A percentile compares a stretch with the other conserved stretches of the same genome.
These are phyloP conservation scores for Cornus florida DNA, from an alignment of 148 eudicot species.

Conservation along the genomic window DNA sequence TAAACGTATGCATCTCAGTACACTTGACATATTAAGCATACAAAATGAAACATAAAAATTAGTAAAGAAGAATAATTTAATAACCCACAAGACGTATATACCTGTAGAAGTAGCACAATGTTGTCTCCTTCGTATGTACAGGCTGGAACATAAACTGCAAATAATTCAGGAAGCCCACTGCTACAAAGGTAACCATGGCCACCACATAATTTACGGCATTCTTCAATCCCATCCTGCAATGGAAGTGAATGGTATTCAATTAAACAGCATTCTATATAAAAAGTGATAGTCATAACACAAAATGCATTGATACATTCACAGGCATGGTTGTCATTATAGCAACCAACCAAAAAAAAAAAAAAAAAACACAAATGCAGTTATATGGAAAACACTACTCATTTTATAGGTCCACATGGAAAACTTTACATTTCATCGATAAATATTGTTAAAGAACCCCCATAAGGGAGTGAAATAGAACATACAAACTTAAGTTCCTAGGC, in stretches of 20 bases:
- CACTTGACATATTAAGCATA: background rate
- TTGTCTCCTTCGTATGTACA: conserved; percentile 99
- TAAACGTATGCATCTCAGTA: background rate
- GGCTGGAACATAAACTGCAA: conserved; percentile 88
- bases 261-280: background rate
- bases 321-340: no score
- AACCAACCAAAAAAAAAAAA: no score
- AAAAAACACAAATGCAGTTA: no score
- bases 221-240: conserved; percentile 89
- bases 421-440: no score
- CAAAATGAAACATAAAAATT: background rate
- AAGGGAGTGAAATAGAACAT: no score
- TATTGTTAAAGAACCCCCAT: no score
- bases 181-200: conserved; percentile 96
- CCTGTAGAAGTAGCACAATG: conserved; percentile 81
- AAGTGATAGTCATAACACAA: background rate
- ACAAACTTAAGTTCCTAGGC: no score
- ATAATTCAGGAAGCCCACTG: conserved; percentile 96
- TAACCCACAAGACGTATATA: conserved; percentile 14
- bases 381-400: no score
- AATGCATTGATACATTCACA: no score
- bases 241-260: conserved; percentile 7
- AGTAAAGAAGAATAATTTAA: background rate
- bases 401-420: no score
- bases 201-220: conserved; percentile 89